Evolutionary conservation across 441 rosid species (phyloP).

Genomic region (Corymbia calophylla): DNA sequence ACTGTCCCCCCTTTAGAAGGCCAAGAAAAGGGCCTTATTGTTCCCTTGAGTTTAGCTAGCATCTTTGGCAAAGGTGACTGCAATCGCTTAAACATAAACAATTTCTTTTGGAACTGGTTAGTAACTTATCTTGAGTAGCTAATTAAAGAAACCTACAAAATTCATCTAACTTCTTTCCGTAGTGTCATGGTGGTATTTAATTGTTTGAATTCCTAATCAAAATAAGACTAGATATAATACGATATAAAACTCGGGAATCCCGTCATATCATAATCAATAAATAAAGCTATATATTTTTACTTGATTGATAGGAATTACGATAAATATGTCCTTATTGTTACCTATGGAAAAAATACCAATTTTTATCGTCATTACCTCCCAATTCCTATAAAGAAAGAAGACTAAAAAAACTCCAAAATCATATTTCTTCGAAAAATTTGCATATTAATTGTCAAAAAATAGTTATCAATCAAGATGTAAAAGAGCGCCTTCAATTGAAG

Average conservation of each 20-base stretch:
- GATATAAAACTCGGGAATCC: neutral
- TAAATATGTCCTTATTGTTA: neutral
- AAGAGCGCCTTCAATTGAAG: neutral
- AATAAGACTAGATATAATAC: neutral
- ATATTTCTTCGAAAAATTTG: neutral
- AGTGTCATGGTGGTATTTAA: neutral
- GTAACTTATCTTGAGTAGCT: neutral
- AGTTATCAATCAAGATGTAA: neutral
- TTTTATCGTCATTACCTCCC: neutral
- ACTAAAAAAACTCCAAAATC: neutral
- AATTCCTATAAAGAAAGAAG: neutral
- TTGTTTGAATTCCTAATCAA: neutral
- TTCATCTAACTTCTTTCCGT: neutral
- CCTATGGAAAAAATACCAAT: neutral
- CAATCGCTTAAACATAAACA: neutral
- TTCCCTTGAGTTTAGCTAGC: too few species aligned
- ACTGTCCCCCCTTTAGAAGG: neutral
- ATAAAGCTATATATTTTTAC: neutral
- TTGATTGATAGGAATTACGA: neutral
- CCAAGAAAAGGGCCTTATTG: neutral
- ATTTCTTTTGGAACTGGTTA: neutral
- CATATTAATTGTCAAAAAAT: neutral
- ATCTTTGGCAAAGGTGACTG: neutral
- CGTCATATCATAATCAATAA: fast-evolving
- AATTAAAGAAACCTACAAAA: neutral